phyloP scores from a whole-genome alignment of 2,329 filamentous ascomycete genomes.

The Claviceps citrina region DNA sequence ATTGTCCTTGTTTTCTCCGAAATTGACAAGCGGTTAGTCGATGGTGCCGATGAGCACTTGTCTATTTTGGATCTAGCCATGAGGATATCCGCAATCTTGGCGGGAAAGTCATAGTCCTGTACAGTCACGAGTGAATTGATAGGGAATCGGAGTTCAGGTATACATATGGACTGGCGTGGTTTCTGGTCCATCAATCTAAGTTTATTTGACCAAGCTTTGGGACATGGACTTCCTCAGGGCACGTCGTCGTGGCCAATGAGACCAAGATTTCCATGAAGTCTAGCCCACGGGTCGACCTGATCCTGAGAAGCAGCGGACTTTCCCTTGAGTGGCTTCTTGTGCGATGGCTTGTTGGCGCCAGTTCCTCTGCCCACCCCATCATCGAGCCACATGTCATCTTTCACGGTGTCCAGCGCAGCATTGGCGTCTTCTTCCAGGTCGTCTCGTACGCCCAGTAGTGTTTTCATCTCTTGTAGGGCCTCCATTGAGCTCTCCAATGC shows the following conservation, averaged over 20 bases:
- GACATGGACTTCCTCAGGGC: constrained; percentile 2
- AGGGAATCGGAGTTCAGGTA: neutral
- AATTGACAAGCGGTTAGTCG: constrained; percentile 82
- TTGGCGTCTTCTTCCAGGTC: constrained; percentile 11
- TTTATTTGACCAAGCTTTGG: neutral
- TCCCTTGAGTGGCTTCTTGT: constrained; percentile 6
- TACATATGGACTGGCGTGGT: neutral
- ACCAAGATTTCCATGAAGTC: constrained; percentile 38
- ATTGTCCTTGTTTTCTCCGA: constrained; percentile 86
- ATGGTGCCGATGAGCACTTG: constrained; percentile 89
- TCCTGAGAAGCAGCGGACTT: constrained; percentile 9
- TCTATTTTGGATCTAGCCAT: constrained; percentile 75
- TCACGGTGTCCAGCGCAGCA: constrained; percentile 10
- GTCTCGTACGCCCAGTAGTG: constrained; percentile 27
- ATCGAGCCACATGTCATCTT: constrained; percentile 22
- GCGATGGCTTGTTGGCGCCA: neutral
- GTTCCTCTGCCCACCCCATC: constrained; percentile 12
- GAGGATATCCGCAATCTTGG: constrained; percentile 61
- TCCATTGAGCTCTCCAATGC: constrained; percentile 38
- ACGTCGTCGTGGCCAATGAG: constrained; percentile 27
- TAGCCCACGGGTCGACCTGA: constrained; percentile 31
- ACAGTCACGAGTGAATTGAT: neutral
- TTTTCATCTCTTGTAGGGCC: constrained; percentile 32
- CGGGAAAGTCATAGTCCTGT: constrained; percentile 20
- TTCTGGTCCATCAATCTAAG: neutral